phyloP scores from a whole-genome alignment of 164 flowering plant genomes.

The Umbilicus rupestris region DNA sequence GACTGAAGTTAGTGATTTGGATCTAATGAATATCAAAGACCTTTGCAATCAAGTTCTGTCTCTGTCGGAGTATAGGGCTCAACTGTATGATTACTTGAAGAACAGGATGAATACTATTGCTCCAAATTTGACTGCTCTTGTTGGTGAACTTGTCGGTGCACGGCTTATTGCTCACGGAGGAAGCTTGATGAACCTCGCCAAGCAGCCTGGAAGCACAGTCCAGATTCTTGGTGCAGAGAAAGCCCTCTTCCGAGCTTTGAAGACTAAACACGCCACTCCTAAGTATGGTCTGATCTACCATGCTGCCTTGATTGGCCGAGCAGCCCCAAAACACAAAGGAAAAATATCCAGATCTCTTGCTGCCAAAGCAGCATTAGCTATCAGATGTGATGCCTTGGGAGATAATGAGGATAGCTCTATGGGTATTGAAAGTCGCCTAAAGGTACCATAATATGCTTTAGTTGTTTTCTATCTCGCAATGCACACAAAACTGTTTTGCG shows the following conservation, averaged over 20 bases:
- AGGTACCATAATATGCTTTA: constrained; percentile 3
- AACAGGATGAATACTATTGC: constrained; percentile 87
- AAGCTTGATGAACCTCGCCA: constrained; percentile 82
- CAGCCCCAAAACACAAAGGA: constrained; percentile 81
- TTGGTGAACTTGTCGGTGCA: constrained; percentile 95
- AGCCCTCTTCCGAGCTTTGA: constrained; percentile 91
- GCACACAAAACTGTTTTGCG: background rate
- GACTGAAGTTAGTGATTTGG: constrained; percentile 85
- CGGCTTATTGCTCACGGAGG: constrained; percentile 95
- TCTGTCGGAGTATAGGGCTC: constrained; percentile 80
- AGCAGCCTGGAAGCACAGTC: constrained; percentile 91
- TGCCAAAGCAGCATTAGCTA: constrained; percentile 78
- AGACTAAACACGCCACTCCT: constrained; percentile 93
- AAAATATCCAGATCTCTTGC: constrained; percentile 93
- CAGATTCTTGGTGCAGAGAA: constrained; percentile 96
- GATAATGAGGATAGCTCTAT: constrained; percentile 66
- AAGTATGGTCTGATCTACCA: constrained; percentile 92
- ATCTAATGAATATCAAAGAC: constrained; percentile 68
- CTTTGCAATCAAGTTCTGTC: constrained; percentile 81
- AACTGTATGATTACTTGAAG: constrained; percentile 72
- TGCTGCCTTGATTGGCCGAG: constrained; percentile 91
- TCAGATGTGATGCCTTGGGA: constrained; percentile 90
- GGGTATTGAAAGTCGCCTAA: constrained; percentile 26
- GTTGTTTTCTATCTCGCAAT: background rate
- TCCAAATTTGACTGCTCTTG: constrained; percentile 82